These are phyloP conservation scores for Trametes cinnabarina DNA, from an alignment of 768 basidiomycete species.

Conservation along the genomic window DNA sequence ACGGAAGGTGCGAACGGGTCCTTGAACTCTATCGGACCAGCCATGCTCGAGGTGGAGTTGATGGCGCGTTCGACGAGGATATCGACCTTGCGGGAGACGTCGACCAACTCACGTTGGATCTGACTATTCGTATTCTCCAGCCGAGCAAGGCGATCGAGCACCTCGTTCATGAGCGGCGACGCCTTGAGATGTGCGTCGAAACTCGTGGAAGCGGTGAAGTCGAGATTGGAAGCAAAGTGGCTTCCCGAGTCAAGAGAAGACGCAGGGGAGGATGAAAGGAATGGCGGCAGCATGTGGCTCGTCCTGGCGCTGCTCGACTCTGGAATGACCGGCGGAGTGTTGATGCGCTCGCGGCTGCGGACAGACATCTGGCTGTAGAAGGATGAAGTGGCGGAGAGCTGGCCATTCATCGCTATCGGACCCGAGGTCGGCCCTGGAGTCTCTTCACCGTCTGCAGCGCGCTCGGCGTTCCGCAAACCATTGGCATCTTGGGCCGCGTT, in stretches of 20 bases:
- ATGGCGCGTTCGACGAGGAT: conserved; percentile 66
- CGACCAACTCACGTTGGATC: conserved; percentile 70
- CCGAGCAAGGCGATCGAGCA: conserved; percentile 69
- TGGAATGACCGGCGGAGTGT: conserved; percentile 48
- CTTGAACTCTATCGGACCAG: conserved; percentile 66
- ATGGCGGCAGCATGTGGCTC: conserved; percentile 44
- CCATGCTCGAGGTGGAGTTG: conserved; percentile 19
- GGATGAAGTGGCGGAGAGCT: conserved; percentile 27
- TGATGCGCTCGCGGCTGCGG: conserved; percentile 38
- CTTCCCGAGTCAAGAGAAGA: conserved; percentile 78
- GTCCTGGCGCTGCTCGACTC: conserved; percentile 34
- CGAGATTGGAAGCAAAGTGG: conserved; percentile 50
- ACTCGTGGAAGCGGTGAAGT: conserved; percentile 38
- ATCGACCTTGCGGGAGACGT: conserved; percentile 76
- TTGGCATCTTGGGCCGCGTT: conserved; percentile 26
- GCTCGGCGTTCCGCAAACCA: conserved; percentile 48
- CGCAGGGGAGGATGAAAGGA: conserved; percentile 69
- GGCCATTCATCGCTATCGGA: conserved; percentile 26
- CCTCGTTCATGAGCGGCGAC: conserved; percentile 73
- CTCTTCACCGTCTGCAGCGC: conserved; percentile 56
- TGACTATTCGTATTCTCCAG: conserved; percentile 70
- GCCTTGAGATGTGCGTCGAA: conserved; percentile 75
- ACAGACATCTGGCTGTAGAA: conserved; percentile 42
- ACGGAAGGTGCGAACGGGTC: conserved; percentile 66
- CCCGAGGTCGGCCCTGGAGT: conserved; percentile 36